A percentile compares a stretch with the other conserved stretches of the same genome.
phyloP scores from a whole-genome alignment of 2,329 filamentous ascomycete genomes.

The Diaporthe vaccinii region DNA sequence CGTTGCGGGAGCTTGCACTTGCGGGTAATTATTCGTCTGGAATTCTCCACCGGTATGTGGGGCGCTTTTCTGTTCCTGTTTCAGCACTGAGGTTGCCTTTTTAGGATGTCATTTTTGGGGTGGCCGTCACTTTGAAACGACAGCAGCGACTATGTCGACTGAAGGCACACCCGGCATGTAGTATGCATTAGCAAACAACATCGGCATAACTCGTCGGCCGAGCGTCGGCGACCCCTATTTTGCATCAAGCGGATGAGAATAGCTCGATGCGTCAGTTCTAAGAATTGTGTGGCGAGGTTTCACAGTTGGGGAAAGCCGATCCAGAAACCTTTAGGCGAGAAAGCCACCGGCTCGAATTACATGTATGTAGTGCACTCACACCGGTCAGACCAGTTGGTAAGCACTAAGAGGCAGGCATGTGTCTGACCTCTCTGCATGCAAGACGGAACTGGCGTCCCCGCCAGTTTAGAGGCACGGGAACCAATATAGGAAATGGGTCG shows the following conservation, averaged over 20 bases:
- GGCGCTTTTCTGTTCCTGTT: neutral
- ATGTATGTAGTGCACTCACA: no score
- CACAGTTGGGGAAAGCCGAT: neutral
- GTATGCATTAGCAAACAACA: neutral
- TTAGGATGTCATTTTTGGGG: neutral
- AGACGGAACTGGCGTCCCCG: no score
- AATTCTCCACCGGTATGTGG: constrained; percentile 1
- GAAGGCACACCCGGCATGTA: no score
- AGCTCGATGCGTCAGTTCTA: neutral
- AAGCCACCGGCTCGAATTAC: no score
- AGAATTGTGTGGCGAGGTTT: neutral
- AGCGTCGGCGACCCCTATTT: neutral
- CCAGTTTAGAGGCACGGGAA: no score
- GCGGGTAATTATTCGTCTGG: neutral
- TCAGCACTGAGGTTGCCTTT: constrained; percentile 4
- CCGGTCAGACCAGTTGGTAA: no score
- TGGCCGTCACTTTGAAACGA: neutral
- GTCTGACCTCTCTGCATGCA: no score
- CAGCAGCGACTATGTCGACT: neutral
- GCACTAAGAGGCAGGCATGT: no score
- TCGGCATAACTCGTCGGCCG: neutral
- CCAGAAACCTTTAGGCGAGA: no score
- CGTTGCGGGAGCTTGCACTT: neutral
- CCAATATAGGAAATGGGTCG: no score
- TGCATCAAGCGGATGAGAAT: neutral